phyloP scores from a whole-genome alignment of 495 filamentous ascomycete genomes.

The Trichoderma reesei region DNA sequence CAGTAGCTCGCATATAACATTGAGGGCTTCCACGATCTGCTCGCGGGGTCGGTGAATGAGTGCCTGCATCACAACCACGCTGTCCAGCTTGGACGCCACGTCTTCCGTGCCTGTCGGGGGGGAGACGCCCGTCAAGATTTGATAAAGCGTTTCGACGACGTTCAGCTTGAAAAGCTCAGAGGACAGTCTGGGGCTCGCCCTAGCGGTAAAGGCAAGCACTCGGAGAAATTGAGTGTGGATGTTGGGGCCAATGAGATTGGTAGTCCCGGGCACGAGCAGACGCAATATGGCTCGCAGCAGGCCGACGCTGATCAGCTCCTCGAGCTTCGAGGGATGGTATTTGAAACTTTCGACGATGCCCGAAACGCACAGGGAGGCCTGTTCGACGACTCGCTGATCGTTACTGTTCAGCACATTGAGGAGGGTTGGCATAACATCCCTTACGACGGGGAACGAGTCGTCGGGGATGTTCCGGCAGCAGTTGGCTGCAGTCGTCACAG shows the following conservation, averaged over 20 bases:
- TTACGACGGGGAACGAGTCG: conserved; percentile 79
- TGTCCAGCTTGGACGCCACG: conserved; percentile 84
- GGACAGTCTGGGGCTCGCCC: conserved; percentile 77
- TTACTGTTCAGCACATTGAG: conserved; percentile 81
- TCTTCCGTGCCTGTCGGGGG: conserved; percentile 73
- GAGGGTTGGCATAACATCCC: conserved; percentile 91
- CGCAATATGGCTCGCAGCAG: conserved; percentile 82
- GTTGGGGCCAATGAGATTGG: conserved; percentile 87
- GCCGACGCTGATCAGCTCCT: conserved; percentile 80
- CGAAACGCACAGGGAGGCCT: conserved; percentile 93
- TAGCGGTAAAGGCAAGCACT: conserved; percentile 78
- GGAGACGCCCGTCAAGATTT: conserved; percentile 94
- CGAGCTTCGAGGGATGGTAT: conserved; percentile 72
- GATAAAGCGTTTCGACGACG: conserved; percentile 94
- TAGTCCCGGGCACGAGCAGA: conserved; percentile 84
- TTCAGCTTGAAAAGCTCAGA: conserved; percentile 92
- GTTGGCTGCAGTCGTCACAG: conserved; percentile 94
- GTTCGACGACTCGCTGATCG: conserved; percentile 94
- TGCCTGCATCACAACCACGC: conserved; percentile 97
- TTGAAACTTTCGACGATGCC: conserved; percentile 95
- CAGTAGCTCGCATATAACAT: conserved; percentile 93
- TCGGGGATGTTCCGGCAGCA: conserved; percentile 94
- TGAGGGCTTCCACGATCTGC: conserved; percentile 93
- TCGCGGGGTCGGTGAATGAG: conserved; percentile 94
- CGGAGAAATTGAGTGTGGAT: conserved; percentile 96